Base-by-base conservation (phyloP, 23 red algal genomes). In the Pyropia yezoensis region DNA sequence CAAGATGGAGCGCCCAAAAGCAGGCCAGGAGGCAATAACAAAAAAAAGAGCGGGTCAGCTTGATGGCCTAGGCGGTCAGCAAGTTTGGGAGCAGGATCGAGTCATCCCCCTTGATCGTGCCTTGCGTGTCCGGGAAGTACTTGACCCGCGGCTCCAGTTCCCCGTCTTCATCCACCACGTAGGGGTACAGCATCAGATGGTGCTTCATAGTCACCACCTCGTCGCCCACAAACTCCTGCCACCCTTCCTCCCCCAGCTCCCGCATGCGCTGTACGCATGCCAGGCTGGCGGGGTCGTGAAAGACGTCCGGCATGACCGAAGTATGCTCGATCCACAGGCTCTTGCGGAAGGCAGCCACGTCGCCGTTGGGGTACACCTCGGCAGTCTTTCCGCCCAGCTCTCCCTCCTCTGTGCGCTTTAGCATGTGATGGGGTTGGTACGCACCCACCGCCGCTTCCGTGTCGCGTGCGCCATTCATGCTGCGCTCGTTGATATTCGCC, bases 401-500 rank as follows among this genome's bases (percentile, higher is more conserved):
- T 32, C 69, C 67, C 2, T 20, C 50, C 23, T 22, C 18, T 1
- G 79, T 62, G 15, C 54, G 33, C 14, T 60, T 75, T 18, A 27
- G 64, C 28, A 59, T 74, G 52, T 76, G 71, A 4, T 29, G 66
- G 2, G 71, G 81, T 55, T 86, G 81, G 62, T 66, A 86, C 20
- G 71, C 65, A 21, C 81, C 67, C 24, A 77, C 69, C 18, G 81
- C 81, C 18, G 75, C 54, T 55, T 86, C 81, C 39, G 81, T 76
- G 57, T 86, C 81, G 52, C 81, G 70, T 17, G 75, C 71, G n/a
- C 81, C 81, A 28, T 59, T 70, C 81, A 86, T 86, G 33, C 70
- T 76, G 26, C 81, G 55, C 63, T 86, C 81, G 19, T 86, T 86
- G 22, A 86, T 33, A 54, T 86, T 86, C 13, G 81, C 81, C 56